A percentile compares a stretch with the other conserved stretches of the same genome.
phyloP scores from a whole-genome alignment of 2,329 filamentous ascomycete species.

The Calonectria henricotiae region DNA sequence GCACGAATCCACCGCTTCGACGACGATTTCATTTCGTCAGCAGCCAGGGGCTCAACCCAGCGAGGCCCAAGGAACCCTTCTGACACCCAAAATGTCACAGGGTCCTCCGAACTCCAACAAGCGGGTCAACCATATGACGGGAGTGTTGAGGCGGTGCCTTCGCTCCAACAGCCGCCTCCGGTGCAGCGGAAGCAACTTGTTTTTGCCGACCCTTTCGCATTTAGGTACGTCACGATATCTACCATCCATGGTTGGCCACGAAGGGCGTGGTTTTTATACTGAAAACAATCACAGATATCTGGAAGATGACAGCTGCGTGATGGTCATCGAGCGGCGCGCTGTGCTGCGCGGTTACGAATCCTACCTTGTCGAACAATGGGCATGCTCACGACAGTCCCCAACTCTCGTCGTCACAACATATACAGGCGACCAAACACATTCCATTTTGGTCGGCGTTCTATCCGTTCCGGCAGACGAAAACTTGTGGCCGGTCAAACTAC shows the following conservation, averaged over 20 bases:
- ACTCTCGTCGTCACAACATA: conserved; percentile 95
- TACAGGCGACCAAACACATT: conserved; percentile 87
- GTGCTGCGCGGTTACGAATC: conserved; percentile 88
- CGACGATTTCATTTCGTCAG: conserved; percentile 48
- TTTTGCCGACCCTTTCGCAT: conserved; percentile 74
- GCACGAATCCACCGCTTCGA: conserved; percentile 50
- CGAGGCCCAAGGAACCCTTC: conserved; percentile 45
- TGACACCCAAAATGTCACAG: conserved; percentile 43
- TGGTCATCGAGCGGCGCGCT: conserved; percentile 80
- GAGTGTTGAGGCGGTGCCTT: conserved; percentile 35
- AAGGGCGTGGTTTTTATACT: conserved; percentile 25
- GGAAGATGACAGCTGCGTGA: conserved; percentile 85
- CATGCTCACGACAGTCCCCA: conserved; percentile 90
- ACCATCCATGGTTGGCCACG: background rate
- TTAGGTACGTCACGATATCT: conserved; percentile 62
- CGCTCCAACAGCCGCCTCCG: conserved; percentile 34
- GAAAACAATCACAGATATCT: conserved; percentile 73
- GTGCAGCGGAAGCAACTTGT: conserved; percentile 65
- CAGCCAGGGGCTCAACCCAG: conserved; percentile 44
- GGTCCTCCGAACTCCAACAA: conserved; percentile 43
- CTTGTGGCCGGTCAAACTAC: conserved; percentile 84
- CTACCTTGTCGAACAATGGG: conserved; percentile 98
- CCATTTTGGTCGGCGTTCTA: conserved; percentile 84
- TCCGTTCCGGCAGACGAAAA: conserved; percentile 86
- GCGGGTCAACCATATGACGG: conserved; percentile 38